A percentile compares a stretch with the other conserved stretches of the same genome.
phyloP scores from a whole-genome alignment of 2,329 filamentous ascomycete genomes.

The Paecilomyces dactylethromorphus region DNA sequence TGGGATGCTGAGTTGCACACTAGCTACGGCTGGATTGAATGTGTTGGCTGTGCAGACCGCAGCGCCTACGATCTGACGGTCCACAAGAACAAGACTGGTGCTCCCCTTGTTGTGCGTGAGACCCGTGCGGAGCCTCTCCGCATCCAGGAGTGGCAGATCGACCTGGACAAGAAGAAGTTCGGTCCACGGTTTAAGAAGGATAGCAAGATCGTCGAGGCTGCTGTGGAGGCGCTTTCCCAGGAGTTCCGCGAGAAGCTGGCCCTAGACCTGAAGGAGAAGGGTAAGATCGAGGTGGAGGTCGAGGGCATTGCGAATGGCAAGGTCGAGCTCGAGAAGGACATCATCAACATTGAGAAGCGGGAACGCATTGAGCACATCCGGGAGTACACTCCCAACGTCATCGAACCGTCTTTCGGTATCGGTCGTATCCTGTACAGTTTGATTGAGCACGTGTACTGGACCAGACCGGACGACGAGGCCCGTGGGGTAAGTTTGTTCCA shows the following conservation, averaged over 20 bases:
- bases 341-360: conserved; percentile 76
- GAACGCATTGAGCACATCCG: conserved; percentile 76
- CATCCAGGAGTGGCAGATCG: conserved; percentile 81
- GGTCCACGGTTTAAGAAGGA: conserved; percentile 95
- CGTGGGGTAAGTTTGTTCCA: conserved; percentile 63
- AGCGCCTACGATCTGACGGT: conserved; percentile 92
- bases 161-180: conserved; percentile 91
- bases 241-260: conserved; percentile 74
- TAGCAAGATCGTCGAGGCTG: conserved; percentile 74
- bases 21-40: conserved; percentile 95
- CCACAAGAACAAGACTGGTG: conserved; percentile 87
- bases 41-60: conserved; percentile 91
- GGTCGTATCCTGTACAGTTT: conserved; percentile 88
- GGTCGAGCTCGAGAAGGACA: conserved; percentile 71
- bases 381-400: conserved; percentile 91
- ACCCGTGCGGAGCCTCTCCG: conserved; percentile 68
- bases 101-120: conserved; percentile 78
- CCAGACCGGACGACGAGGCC: conserved; percentile 73
- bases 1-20: conserved; percentile 95
- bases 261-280: conserved; percentile 63
- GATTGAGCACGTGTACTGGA: conserved; percentile 95
- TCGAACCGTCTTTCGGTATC: conserved; percentile 96
- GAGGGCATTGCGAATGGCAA: conserved; percentile 61
- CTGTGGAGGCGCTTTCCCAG: conserved; percentile 69
- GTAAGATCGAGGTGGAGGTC: conserved; percentile 72